Evolutionary conservation across 2,329 filamentous ascomycete genomes (phyloP), one percentile per base, ranked within the genome.

Genomic region (Apiospora malaysiana): DNA sequence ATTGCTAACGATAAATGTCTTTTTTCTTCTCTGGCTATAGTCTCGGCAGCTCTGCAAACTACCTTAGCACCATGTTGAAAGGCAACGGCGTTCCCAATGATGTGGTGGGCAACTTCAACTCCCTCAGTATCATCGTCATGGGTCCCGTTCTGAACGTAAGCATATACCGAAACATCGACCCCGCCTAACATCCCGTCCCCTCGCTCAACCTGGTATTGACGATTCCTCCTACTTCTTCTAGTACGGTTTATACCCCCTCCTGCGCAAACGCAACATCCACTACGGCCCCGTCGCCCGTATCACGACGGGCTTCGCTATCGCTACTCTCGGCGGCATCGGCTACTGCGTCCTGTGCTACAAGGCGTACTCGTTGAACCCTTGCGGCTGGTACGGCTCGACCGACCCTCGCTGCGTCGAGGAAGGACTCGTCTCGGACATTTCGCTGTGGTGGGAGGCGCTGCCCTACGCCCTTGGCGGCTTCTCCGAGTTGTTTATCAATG

Each of bases 391-490:
- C 73, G 84, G 82, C 49, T 82, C 82, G 9, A 79, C 71, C 2
- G 70, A 69, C 63, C 68, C 63, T 68, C 73, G 81, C 71, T 83
- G 80, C 75, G 59, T 32, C 1, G 70, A 80, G 27, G 82, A 79
- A 42, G 75, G 72, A 0, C 79, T 81, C 65, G 82, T 84, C 16
- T 81, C 83, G 0, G 75, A 77, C 67, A 85, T 88, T 69, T 86
- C 83, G 46, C 84, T 87, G 63, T 88, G 91, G 82, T 90, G 85
- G 79, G 83, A 91, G 75, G 86, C 85, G 1, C 80, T 89, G 6
- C 82, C 84, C 4, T 88, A 85, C 73, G 85, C 89, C 9, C 77
- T 82, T 0, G 78, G 81, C 5, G 86, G 89, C 37, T 81, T 92
- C 65, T 82, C 83, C 2, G 83, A 84, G 69, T 81, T 93, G 21